Conservation (phyloP, 139 green algal genomes). For the Chlamydomonas incerta region DNA sequence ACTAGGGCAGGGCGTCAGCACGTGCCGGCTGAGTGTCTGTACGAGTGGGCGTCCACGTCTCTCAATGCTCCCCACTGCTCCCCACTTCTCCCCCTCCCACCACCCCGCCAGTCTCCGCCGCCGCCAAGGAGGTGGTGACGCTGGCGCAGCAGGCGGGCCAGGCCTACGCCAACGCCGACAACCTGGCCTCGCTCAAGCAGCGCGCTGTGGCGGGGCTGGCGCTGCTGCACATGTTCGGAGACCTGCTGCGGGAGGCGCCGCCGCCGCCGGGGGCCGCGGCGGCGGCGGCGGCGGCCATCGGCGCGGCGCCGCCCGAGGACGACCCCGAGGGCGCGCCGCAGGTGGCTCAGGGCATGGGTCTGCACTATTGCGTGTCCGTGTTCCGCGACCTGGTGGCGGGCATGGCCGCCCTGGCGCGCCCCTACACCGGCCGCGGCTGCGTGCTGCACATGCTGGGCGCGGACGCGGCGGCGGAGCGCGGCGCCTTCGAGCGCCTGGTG, state of each 20-base stretch:
- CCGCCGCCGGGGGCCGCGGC: neutral
- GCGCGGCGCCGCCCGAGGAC: neutral
- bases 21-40: too few relatives aligned
- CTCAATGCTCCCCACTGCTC: neutral
- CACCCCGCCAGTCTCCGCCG: conserved; percentile 8
- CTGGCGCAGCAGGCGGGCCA: conserved; percentile 9
- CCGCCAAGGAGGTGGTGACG: conserved; percentile 29
- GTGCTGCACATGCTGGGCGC: conserved; percentile 31
- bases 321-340: too few relatives aligned
- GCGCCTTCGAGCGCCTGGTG: conserved; percentile 8
- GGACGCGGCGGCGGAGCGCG: conserved; percentile 23
- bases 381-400: conserved; percentile 17
- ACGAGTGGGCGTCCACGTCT: too few relatives aligned
- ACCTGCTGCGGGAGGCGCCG: conserved; percentile 7
- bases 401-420: conserved; percentile 19
- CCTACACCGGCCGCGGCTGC: conserved; percentile 19
- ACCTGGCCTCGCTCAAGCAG: conserved; percentile 8
- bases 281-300: neutral
- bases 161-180: conserved; percentile 39
- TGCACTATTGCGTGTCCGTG: neutral
- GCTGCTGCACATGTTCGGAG: conserved; percentile 26
- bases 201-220: conserved; percentile 20
- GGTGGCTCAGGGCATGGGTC: conserved; percentile 9
- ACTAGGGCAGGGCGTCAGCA: too few relatives aligned
- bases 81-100: neutral